Evolutionary conservation across 495 filamentous ascomycete species (phyloP), one percentile per base, ranked within the genome.

Genomic region (Podospora bellae-mahoneyi): DNA sequence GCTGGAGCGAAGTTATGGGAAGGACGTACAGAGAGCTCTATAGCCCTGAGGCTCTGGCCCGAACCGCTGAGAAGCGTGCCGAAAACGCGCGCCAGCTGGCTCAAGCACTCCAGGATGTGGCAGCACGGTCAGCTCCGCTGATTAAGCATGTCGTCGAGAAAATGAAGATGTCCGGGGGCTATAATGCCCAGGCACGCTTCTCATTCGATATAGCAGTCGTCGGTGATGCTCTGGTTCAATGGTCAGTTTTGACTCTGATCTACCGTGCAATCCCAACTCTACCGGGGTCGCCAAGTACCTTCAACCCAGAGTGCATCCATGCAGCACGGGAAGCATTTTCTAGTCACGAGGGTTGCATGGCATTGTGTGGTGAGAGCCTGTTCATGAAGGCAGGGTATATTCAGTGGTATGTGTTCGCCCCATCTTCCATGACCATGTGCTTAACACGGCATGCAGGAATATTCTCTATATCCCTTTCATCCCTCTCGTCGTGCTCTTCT

Each of bases 401-500:
- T 59, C 86, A 89, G 64, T 90, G 88, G 88, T 89, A 77, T 73
- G 80, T 2, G 2, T 16, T 62, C 18, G 13, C 20, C 9, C 34
- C 27, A 15, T 62, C 18, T 48, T 15, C 19, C 15, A 20, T 34
- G 4, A 19, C 48, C 19, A 39, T n/a, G 58, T 74, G 19, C 57
- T 67, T 48, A 26, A 66, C n/a, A 65, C 28, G 3, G 13, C 26
- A 34, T 6, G 56, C 26, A 90, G 88, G 88, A 84, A 85, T 1
- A 80, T 91, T 30, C 79, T 91, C 23, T 82, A 87, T 71, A 82
- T 86, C 13, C 89, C 89, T 3, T 90, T 91, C 72, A 84, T 87
- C 53, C 89, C 89, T 0, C 88, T 90, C 73, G 88, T 90, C 61
- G 86, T 91, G 2, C 79, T 91, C 4, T 91, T 91, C 80, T 90